Evolutionary conservation across 768 basidiomycete genomes (phyloP).

Genomic region (Suillus bovinus): DNA sequence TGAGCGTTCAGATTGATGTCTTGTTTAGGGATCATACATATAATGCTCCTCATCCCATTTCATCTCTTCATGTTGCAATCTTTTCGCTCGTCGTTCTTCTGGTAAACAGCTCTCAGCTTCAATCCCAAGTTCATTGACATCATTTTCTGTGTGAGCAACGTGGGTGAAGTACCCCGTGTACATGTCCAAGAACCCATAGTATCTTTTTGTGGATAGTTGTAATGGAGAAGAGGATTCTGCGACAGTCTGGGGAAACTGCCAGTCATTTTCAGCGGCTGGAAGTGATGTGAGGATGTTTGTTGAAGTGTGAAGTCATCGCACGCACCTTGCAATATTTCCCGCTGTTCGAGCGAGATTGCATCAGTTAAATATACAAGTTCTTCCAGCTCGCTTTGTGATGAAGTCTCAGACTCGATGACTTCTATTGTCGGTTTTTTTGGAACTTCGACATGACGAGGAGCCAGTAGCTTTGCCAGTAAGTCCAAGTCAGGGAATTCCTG

Average conservation of each 20-base stretch:
- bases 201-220: slow-evolving; percentile 42
- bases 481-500: slow-evolving; percentile 78
- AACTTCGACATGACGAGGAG: slow-evolving; percentile 52
- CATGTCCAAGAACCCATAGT: slow-evolving; percentile 77
- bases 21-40: slow-evolving; percentile 51
- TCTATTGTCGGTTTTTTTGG: slow-evolving; percentile 51
- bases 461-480: slow-evolving; percentile 73
- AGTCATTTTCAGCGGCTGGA: slow-evolving; percentile 74
- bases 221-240: slow-evolving; percentile 42
- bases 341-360: slow-evolving; percentile 49
- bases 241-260: slow-evolving; percentile 71
- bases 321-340: slow-evolving; percentile 58
- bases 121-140: slow-evolving; percentile 75
- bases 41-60: slow-evolving; percentile 88
- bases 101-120: slow-evolving; percentile 59
- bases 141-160: slow-evolving; percentile 74
- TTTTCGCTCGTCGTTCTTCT: slow-evolving; percentile 51
- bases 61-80: slow-evolving; percentile 63
- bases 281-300: slow-evolving; percentile 6
- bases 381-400: slow-evolving; percentile 30
- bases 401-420: slow-evolving; percentile 42
- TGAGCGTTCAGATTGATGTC: neutral
- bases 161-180: slow-evolving; percentile 77
- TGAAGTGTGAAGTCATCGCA: slow-evolving; percentile 1
- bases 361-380: slow-evolving; percentile 46